phyloP scores from a whole-genome alignment of 768 basidiomycete genomes.

The Grammothele lineata region DNA sequence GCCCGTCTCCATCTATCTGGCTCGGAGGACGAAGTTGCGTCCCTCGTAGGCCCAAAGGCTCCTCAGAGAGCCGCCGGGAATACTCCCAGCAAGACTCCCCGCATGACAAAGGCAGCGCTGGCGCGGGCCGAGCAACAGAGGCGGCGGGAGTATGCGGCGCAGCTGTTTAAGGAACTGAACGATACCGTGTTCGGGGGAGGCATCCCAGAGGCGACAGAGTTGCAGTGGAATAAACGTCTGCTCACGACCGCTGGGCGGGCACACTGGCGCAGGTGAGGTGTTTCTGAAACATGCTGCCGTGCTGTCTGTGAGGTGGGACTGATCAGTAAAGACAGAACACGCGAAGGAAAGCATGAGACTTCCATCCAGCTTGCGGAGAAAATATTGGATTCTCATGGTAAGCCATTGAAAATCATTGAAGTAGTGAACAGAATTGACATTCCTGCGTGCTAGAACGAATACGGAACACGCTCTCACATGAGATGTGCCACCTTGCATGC shows the following conservation, averaged over 20 bases:
- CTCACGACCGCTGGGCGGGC: conserved; percentile 69
- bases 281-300: no score
- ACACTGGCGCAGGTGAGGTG: conserved; percentile 57
- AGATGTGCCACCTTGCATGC: conserved; percentile 89
- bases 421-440: no score
- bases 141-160: conserved; percentile 48
- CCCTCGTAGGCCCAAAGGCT: conserved; percentile 1
- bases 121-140: conserved; percentile 39
- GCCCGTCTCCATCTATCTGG: no score
- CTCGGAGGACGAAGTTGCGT: not conserved
- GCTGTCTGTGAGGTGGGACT: no score
- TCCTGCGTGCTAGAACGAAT: conserved; percentile 55
- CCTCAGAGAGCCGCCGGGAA: no score
- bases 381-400: conserved; percentile 74
- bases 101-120: conserved; percentile 37
- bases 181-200: conserved; percentile 46
- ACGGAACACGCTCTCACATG: conserved; percentile 78
- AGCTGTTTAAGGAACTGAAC: conserved; percentile 62
- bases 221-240: conserved; percentile 66
- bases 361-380: conserved; percentile 81
- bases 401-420: no score
- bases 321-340: conserved; percentile 41
- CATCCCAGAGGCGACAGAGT: conserved; percentile 49
- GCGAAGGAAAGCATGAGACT: conserved; percentile 52
- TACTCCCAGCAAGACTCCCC: conserved; percentile 2